Conservation (phyloP, 2,329 filamentous ascomycete species). For the Monosporascus ibericus region DNA sequence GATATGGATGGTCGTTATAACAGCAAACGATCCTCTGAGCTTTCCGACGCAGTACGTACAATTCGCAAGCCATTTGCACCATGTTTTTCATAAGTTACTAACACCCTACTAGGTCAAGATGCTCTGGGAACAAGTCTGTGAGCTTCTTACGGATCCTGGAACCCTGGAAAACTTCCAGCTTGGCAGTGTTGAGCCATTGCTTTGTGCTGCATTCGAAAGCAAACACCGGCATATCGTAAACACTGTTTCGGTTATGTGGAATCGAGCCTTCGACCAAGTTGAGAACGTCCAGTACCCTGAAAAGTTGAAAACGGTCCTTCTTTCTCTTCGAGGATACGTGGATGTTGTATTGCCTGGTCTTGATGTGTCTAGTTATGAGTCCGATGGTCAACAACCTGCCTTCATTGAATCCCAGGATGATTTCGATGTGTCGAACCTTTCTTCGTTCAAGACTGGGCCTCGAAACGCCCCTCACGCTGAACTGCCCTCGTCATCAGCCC, state of each 20-base stretch:
- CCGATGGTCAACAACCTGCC: conserved; percentile 31
- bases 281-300: conserved; percentile 58
- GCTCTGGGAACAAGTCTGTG: conserved; percentile 46
- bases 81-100: not conserved
- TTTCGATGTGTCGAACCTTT: conserved; percentile 21
- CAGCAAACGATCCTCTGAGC: conserved; percentile 31
- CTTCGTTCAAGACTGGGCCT: conserved; percentile 16
- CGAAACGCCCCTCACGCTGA: conserved; percentile 9
- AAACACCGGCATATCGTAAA: conserved; percentile 50
- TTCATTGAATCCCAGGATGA: conserved; percentile 48
- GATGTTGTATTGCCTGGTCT: conserved; percentile 41
- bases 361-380: conserved; percentile 31
- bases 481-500: conserved; percentile 17
- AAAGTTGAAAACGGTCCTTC: conserved; percentile 55
- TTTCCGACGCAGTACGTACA: conserved; percentile 40
- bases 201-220: conserved; percentile 52
- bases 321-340: conserved; percentile 49
- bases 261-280: conserved; percentile 57
- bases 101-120: conserved; percentile 37
- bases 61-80: not conserved
- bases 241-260: conserved; percentile 56
- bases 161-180: conserved; percentile 39
- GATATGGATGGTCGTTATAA: conserved; percentile 44
- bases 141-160: conserved; percentile 28
- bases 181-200: conserved; percentile 45